phyloP scores from a whole-genome alignment of 495 filamentous ascomycete species.

The Annulohypoxylon maeteangense region DNA sequence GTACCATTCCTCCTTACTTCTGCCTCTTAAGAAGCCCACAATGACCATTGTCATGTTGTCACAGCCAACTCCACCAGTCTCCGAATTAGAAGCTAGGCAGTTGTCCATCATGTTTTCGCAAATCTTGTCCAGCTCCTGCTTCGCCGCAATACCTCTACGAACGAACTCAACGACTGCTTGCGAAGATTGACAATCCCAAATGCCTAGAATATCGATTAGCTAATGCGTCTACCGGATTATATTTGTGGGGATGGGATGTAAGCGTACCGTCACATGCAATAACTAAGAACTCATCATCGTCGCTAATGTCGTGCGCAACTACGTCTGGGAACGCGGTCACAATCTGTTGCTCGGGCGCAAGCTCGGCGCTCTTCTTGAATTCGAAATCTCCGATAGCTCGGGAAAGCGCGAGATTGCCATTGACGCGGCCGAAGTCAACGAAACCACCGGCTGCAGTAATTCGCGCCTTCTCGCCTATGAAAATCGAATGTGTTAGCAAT shows the following conservation, averaged over 20 bases:
- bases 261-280: constrained; percentile 92
- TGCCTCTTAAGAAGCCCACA: constrained; percentile 87
- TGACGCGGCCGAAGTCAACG: constrained; percentile 97
- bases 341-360: constrained; percentile 96
- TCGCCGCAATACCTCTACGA: constrained; percentile 91
- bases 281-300: constrained; percentile 97
- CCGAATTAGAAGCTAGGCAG: constrained; percentile 94
- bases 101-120: constrained; percentile 99
- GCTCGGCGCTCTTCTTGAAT: constrained; percentile 98
- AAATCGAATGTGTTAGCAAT: constrained; percentile 28
- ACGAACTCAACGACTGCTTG: constrained; percentile 98
- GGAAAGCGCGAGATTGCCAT: constrained; percentile 97
- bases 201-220: constrained; percentile 69
- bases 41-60: constrained; percentile 99
- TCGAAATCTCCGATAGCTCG: constrained; percentile 99
- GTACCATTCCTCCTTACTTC: constrained; percentile 97
- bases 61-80: constrained; percentile 97
- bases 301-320: constrained; percentile 83
- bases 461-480: constrained; percentile 89
- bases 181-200: constrained; percentile 99
- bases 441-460: constrained; percentile 97
- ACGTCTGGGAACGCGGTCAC: constrained; percentile 97
- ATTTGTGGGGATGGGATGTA: not conserved
- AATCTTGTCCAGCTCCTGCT: constrained; percentile 91
- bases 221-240: constrained; percentile 4